Conservation (phyloP, 1,139 yeast genomes). For the Pichia sp. region DNA sequence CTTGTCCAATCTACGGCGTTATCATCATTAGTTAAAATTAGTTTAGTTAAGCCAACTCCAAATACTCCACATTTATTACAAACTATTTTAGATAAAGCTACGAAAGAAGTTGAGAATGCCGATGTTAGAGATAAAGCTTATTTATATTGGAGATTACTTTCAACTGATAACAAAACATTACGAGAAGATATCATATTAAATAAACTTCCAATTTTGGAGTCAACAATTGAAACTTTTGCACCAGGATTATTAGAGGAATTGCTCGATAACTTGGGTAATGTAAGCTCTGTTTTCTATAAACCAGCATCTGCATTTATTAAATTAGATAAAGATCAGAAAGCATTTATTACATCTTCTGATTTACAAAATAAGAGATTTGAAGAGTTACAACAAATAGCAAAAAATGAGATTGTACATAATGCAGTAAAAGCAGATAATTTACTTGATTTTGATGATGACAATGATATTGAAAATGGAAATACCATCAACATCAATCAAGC, state of each 20-base stretch:
- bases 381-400: slow-evolving; percentile 73
- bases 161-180: slow-evolving; percentile 39
- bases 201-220: slow-evolving; percentile 62
- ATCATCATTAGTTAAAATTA: slow-evolving; percentile 74
- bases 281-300: slow-evolving; percentile 85
- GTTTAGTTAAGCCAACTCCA: slow-evolving; percentile 41
- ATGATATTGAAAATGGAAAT: slow-evolving; percentile 26
- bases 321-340: slow-evolving; percentile 29
- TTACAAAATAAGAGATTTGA: slow-evolving; percentile 42
- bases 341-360: slow-evolving; percentile 21
- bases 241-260: slow-evolving; percentile 63
- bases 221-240: slow-evolving; percentile 67
- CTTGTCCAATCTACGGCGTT: slow-evolving; percentile 70
- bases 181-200: slow-evolving; percentile 50
- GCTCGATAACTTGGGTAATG: slow-evolving; percentile 70
- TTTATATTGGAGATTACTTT: slow-evolving; percentile 84
- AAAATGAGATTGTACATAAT: slow-evolving; percentile 63
- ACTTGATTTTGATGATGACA: slow-evolving; percentile 73
- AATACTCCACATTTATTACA: slow-evolving; percentile 54
- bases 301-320: slow-evolving; percentile 69
- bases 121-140: slow-evolving; percentile 94
- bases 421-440: slow-evolving; percentile 69
- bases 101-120: slow-evolving; percentile 77
- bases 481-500: slow-evolving; percentile 9
- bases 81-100: slow-evolving; percentile 66